These are phyloP conservation scores for Suhomyces pyralidae DNA, from an alignment of 805 yeast genomes.

Conservation along the genomic window DNA sequence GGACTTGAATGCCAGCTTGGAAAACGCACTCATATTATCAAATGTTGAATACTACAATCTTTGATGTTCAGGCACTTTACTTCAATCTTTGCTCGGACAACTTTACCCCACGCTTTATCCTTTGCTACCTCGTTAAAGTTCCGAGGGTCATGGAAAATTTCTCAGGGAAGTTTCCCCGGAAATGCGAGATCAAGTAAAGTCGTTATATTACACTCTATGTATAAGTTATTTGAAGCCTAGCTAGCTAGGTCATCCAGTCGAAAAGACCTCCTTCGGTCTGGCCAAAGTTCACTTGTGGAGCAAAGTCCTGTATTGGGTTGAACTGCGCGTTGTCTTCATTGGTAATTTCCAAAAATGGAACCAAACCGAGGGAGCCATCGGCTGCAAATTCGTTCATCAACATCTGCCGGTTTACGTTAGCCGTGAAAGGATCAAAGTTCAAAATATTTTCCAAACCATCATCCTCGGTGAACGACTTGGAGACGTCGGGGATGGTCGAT, in stretches of 20 bases:
- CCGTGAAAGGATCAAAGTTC: constrained; percentile 40
- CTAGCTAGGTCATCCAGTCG: not conserved
- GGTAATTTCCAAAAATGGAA: constrained; percentile 55
- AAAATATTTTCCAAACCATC: constrained; percentile 23
- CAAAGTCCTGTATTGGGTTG: not conserved
- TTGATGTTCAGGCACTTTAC: not conserved
- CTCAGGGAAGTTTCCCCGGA: not conserved
- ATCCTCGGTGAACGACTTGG: not conserved
- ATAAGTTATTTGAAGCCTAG: not conserved
- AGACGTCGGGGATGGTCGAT: not conserved
- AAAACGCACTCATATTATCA: constrained; percentile 30
- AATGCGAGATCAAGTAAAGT: not conserved
- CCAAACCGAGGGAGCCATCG: constrained; percentile 76
- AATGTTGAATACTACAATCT: not conserved
- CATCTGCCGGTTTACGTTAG: constrained; percentile 25
- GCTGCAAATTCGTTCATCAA: constrained; percentile 62
- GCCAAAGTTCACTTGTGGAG: not conserved
- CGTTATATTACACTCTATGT: not conserved
- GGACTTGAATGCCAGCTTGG: constrained; percentile 30
- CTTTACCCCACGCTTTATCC: not conserved
- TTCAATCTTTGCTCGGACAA: not conserved
- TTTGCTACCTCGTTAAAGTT: not conserved
- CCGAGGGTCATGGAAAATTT: not conserved
- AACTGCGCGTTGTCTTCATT: not conserved
- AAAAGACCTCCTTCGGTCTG: not conserved